Evolutionary conservation across 805 yeast species (phyloP).

Genomic region (Pichia exigua): DNA sequence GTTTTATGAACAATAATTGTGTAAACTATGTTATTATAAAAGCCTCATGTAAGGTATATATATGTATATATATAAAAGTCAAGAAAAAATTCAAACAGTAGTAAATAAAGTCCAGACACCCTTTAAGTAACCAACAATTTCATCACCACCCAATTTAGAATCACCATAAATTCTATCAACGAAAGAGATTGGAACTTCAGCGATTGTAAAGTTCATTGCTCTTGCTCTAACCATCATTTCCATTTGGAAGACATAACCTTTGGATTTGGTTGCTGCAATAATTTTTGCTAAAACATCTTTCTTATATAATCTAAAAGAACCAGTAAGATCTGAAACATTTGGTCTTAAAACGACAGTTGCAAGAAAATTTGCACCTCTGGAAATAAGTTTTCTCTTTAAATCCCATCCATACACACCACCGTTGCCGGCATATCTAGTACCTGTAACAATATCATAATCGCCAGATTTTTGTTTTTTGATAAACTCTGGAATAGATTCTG

Average conservation of each 20-base stretch:
- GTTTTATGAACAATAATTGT: neutral
- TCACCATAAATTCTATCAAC: conserved; percentile 78
- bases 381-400: conserved; percentile 65
- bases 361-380: conserved; percentile 74
- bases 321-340: conserved; percentile 65
- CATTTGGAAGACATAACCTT: conserved; percentile 83
- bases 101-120: conserved; percentile 69
- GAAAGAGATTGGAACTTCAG: conserved; percentile 71
- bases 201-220: conserved; percentile 62
- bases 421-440: conserved; percentile 68
- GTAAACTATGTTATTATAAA: neutral
- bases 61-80: neutral
- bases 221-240: conserved; percentile 83
- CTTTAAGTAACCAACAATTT: conserved; percentile 66
- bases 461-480: conserved; percentile 51
- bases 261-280: conserved; percentile 59
- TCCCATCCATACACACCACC: conserved; percentile 87
- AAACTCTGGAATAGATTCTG: conserved; percentile 70
- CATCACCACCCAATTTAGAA: conserved; percentile 73
- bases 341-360: conserved; percentile 69
- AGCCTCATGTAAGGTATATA: neutral
- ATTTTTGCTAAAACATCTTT: conserved; percentile 59
- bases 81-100: conserved; percentile 34
- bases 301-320: conserved; percentile 68
- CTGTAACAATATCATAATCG: conserved; percentile 43